Evolutionary conservation across 306 rosid species (phyloP).

Genomic region (Vigna radiata): DNA sequence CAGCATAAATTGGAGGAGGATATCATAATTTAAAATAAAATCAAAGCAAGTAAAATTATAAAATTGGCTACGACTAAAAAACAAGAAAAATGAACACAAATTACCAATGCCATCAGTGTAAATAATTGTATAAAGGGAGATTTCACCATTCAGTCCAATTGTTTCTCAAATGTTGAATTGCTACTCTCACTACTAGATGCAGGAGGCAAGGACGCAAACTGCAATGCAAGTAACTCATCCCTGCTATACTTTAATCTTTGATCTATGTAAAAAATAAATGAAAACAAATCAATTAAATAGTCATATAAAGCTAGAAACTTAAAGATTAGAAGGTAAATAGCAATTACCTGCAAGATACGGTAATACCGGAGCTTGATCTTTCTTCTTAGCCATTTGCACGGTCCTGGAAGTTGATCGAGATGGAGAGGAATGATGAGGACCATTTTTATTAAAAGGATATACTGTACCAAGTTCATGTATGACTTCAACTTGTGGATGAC

Average conservation of each 20-base stretch:
- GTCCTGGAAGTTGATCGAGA: conserved; percentile 55
- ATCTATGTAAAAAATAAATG: conserved; percentile 60
- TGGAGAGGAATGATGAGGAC: conserved; percentile 48
- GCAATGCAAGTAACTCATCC: conserved; percentile 82
- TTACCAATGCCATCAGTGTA: conserved; percentile 3
- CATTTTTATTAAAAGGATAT: conserved; percentile 46
- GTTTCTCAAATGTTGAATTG: conserved; percentile 18
- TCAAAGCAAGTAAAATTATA: neutral
- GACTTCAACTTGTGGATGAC: conserved; percentile 72
- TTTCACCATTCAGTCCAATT: conserved; percentile 23
- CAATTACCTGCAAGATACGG: conserved; percentile 68
- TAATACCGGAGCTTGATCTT: conserved; percentile 41
- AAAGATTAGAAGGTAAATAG: conserved; percentile 33
- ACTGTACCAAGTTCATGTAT: conserved; percentile 64
- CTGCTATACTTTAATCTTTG: conserved; percentile 83
- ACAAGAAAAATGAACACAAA: neutral
- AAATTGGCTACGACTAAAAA: neutral
- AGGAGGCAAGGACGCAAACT: conserved; percentile 44
- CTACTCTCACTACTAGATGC: conserved; percentile 39
- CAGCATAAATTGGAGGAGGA: conserved; percentile 22
- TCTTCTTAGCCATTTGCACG: conserved; percentile 47
- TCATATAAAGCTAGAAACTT: conserved; percentile 6
- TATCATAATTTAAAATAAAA: neutral
- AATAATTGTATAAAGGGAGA: conserved; percentile 17
- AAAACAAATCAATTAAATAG: conserved; percentile 37